Evolutionary conservation across 2,329 filamentous ascomycete genomes (phyloP).

Genomic region (Colletotrichum camelliae): DNA sequence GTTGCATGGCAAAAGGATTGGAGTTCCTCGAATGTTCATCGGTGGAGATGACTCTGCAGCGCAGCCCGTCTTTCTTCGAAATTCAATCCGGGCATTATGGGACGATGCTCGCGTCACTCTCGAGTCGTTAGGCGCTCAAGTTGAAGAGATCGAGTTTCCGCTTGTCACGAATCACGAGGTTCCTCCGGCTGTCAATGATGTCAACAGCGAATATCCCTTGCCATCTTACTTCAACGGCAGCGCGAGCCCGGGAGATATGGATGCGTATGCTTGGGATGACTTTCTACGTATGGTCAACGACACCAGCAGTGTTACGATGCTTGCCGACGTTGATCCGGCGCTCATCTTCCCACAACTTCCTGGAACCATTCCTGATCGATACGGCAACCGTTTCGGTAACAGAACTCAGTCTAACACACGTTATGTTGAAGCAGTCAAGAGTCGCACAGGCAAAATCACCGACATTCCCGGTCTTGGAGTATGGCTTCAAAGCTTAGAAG

Average conservation of each 20-base stretch:
- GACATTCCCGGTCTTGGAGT: neutral
- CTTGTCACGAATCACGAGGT: neutral
- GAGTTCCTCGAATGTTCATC: neutral
- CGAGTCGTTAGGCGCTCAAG: neutral
- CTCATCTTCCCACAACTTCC: neutral
- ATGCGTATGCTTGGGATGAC: slow-evolving; percentile 1
- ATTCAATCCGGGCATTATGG: neutral
- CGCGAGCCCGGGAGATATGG: neutral
- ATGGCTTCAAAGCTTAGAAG: neutral
- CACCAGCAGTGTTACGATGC: slow-evolving; percentile 31
- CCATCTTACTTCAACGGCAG: neutral
- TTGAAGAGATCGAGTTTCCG: neutral
- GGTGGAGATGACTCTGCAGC: neutral
- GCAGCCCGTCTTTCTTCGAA: neutral
- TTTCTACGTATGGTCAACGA: slow-evolving; percentile 30
- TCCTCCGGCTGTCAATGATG: neutral
- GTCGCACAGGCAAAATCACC: neutral
- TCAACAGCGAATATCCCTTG: neutral
- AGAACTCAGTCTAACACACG: neutral
- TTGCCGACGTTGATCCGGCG: slow-evolving; percentile 13
- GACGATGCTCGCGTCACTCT: neutral
- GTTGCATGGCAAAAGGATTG: neutral
- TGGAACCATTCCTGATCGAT: neutral
- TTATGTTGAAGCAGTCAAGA: neutral
- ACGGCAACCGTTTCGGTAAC: neutral